A percentile compares a stretch with the other conserved stretches of the same genome.
Conservation (phyloP, 805 yeast species). For the Candida wancherniae region DNA sequence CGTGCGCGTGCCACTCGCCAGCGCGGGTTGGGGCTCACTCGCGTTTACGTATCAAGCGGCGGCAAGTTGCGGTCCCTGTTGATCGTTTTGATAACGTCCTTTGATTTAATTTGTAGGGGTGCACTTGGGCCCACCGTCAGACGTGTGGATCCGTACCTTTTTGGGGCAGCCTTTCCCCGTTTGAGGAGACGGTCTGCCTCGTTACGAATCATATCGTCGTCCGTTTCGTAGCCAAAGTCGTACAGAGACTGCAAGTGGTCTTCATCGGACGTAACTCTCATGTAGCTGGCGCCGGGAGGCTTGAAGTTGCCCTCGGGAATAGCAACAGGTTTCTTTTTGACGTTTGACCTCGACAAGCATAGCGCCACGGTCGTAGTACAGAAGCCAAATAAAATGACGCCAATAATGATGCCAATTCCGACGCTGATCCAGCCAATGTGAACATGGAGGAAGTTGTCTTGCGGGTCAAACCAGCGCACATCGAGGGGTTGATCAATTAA, state of each 20-base stretch:
- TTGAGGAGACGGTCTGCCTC: constrained; percentile 29
- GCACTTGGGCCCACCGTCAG: constrained; percentile 16
- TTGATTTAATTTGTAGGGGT: constrained; percentile 25
- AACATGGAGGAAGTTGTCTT: constrained; percentile 45
- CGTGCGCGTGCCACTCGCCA: neutral
- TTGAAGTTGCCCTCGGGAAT: constrained; percentile 6
- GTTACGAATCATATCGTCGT: constrained; percentile 29
- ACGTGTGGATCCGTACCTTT: constrained; percentile 9
- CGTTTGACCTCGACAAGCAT: constrained; percentile 10
- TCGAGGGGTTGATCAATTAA: constrained; percentile 65
- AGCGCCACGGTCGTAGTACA: constrained; percentile 17
- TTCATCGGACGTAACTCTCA: constrained; percentile 35
- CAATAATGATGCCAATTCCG: constrained; percentile 61
- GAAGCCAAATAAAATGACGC: constrained; percentile 41
- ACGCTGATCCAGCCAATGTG: constrained; percentile 66
- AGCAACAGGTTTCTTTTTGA: constrained; percentile 2
- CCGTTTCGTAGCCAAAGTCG: constrained; percentile 43
- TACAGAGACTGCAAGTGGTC: constrained; percentile 14
- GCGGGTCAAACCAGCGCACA: constrained; percentile 54
- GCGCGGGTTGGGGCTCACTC: neutral
- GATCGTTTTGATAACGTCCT: constrained; percentile 15
- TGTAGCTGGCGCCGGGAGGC: constrained; percentile 27
- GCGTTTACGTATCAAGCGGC: neutral
- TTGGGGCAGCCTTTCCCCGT: constrained; percentile 11
- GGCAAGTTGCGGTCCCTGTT: constrained; percentile 24